Evolutionary conservation across 768 basidiomycete genomes (phyloP).

Genomic region (Lactarius hengduanensis): DNA sequence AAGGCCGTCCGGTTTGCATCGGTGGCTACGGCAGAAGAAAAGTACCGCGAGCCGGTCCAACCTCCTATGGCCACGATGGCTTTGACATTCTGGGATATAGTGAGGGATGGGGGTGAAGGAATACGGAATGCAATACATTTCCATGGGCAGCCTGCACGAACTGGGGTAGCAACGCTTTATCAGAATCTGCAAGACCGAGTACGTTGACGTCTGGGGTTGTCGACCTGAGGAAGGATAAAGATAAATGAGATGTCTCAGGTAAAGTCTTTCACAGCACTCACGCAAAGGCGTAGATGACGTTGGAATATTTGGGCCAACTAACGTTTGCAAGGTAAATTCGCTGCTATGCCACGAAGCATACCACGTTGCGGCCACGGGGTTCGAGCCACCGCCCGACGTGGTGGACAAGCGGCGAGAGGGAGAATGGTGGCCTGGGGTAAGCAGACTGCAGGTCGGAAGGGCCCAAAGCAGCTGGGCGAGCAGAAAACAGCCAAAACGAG

Average conservation of each 20-base stretch:
- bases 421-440: no score
- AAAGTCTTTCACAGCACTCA: constrained; percentile 37
- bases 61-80: constrained; percentile 25
- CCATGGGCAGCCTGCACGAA: constrained; percentile 30
- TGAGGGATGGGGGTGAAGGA: background rate
- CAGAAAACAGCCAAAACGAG: background rate
- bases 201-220: constrained; percentile 28
- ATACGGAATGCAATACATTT: constrained; percentile 20
- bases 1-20: constrained; percentile 21
- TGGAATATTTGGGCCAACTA: constrained; percentile 55
- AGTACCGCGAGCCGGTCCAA: constrained; percentile 22
- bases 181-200: constrained; percentile 32
- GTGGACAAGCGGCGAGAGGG: no score
- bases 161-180: constrained; percentile 30
- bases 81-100: constrained; percentile 15
- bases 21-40: constrained; percentile 22
- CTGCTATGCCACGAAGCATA: constrained; percentile 52
- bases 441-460: background rate
- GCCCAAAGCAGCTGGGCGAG: background rate
- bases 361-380: constrained; percentile 49
- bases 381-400: background rate
- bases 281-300: constrained; percentile 63
- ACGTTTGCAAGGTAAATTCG: constrained; percentile 44
- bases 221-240: background rate
- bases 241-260: background rate